phyloP scores from a whole-genome alignment of 495 filamentous ascomycete genomes.

The Staphylotrichum longicolle region DNA sequence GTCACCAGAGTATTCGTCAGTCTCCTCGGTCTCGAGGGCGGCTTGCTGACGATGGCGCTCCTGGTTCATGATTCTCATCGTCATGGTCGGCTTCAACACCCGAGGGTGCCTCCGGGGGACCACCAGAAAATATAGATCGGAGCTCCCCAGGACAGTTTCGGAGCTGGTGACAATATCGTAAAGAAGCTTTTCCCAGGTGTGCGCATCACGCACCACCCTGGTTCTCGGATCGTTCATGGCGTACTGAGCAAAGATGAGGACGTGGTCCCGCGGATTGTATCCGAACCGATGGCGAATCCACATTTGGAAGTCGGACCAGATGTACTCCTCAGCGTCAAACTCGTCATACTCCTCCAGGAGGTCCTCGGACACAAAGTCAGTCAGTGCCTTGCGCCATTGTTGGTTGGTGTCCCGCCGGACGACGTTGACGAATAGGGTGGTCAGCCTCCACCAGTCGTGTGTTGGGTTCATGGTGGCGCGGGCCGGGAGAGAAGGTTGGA shows the following conservation, averaged over 20 bases:
- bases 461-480: background rate
- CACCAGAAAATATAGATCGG: background rate
- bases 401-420: conserved; percentile 3
- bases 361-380: background rate
- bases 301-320: background rate
- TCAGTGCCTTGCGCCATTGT: background rate
- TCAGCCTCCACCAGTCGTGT: background rate
- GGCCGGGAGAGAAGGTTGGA: too few species aligned
- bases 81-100: background rate
- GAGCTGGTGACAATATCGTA: background rate
- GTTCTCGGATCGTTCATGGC: background rate
- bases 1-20: background rate
- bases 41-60: background rate
- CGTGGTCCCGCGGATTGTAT: background rate
- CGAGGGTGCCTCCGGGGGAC: background rate
- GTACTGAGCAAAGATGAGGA: background rate
- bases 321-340: background rate
- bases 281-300: background rate
- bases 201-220: background rate
- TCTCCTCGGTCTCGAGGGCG: background rate
- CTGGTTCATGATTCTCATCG: background rate
- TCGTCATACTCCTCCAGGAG: background rate
- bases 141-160: background rate
- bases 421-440: conserved; percentile 4
- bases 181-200: background rate